These are phyloP conservation scores for Pythium periplocum DNA, from an alignment of 352 stramenopile species.

Conservation along the genomic window DNA sequence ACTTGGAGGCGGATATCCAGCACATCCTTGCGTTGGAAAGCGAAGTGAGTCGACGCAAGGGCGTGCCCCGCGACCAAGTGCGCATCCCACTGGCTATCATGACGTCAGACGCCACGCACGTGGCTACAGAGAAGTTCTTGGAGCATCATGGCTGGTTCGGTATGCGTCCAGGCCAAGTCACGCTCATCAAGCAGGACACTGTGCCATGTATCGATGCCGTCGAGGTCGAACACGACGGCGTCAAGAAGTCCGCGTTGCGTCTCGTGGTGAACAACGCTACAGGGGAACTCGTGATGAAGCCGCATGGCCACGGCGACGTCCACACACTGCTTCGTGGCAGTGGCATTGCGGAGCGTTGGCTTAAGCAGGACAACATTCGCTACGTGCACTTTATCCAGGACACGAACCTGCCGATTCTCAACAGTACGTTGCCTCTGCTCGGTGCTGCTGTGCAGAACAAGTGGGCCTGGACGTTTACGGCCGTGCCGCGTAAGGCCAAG, in stretches of 20 bases:
- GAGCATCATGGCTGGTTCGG: conserved; percentile 92
- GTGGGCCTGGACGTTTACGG: conserved; percentile 92
- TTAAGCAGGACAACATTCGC: conserved; percentile 74
- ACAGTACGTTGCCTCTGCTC: conserved; percentile 86
- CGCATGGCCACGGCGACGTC: conserved; percentile 98
- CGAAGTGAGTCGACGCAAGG: conserved; percentile 18
- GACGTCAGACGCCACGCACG: conserved; percentile 95
- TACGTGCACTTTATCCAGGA: conserved; percentile 95
- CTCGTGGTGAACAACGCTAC: conserved; percentile 9
- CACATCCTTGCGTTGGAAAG: conserved; percentile 91
- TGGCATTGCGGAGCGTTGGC: conserved; percentile 68
- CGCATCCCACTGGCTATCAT: conserved; percentile 96
- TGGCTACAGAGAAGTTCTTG: conserved; percentile 87
- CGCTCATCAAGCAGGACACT: conserved; percentile 97
- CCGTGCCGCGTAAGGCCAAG: conserved; percentile 91
- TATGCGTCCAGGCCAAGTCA: conserved; percentile 88
- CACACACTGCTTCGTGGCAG: conserved; percentile 90
- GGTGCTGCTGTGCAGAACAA: conserved; percentile 81
- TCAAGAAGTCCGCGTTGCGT: conserved; percentile 27
- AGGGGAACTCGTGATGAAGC: conserved; percentile 89
- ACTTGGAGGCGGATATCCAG: conserved; percentile 92
- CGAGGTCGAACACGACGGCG: no score
- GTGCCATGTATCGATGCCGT: conserved; percentile 81
- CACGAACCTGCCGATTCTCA: conserved; percentile 95
- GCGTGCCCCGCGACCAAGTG: conserved; percentile 12